A percentile compares a stretch with the other conserved stretches of the same genome.
Evolutionary conservation across 2,329 filamentous ascomycete genomes (phyloP).

Genomic region (Biscogniauxia mediterranea): DNA sequence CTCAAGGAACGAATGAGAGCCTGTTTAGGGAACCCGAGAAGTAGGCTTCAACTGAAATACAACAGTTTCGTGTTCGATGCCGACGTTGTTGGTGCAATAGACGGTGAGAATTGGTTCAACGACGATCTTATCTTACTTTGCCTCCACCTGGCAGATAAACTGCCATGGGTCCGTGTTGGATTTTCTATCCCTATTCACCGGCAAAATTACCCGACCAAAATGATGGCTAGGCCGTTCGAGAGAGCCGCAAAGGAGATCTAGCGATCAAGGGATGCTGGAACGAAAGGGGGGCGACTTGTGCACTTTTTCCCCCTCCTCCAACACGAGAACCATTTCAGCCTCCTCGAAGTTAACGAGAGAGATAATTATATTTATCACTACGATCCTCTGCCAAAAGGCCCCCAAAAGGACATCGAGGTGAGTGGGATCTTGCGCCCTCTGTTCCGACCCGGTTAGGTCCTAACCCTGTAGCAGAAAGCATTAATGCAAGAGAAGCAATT

Average conservation of each 20-base stretch:
- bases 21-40: background rate
- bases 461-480: constrained; percentile 1
- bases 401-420: background rate
- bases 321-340: constrained; percentile 1
- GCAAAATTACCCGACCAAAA: background rate
- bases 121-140: constrained; percentile 6
- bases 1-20: background rate
- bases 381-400: background rate
- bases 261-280: background rate
- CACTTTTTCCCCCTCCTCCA: constrained; percentile 6
- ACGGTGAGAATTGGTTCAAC: constrained; percentile 1
- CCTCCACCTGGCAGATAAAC: constrained; percentile 4
- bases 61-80: background rate
- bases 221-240: constrained; percentile 1
- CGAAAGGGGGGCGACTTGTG: background rate
- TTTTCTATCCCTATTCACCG: constrained; percentile 4
- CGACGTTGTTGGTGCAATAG: background rate
- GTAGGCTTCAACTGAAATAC: background rate
- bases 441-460: background rate
- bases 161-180: constrained; percentile 3
- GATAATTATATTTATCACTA: constrained; percentile 6
- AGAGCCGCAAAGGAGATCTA: constrained; percentile 2
- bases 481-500: constrained; percentile 1
- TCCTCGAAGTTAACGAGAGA: constrained; percentile 6
- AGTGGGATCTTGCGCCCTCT: background rate